Evolutionary conservation across 1,139 yeast genomes (phyloP).

Genomic region (Hemisphaericaspora xylofermentans): DNA sequence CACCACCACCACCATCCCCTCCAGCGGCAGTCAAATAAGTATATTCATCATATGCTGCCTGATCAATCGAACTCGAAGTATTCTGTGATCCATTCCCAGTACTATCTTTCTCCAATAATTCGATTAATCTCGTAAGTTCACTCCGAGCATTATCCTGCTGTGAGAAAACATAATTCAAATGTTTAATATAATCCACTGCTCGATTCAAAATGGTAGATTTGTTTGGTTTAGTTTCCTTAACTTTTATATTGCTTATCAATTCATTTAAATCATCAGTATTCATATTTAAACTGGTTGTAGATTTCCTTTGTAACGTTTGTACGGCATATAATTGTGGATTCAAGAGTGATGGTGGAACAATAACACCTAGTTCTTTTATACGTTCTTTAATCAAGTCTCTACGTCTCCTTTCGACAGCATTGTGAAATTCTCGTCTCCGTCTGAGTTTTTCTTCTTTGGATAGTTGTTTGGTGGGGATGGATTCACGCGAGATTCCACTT

Average conservation of each 20-base stretch:
- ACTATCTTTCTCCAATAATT: conserved; percentile 8
- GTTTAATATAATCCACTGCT: conserved; percentile 67
- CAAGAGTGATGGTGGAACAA: conserved; percentile 70
- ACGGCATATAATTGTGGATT: conserved; percentile 50
- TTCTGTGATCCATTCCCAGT: not conserved
- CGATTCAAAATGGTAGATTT: conserved; percentile 66
- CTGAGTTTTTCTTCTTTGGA: conserved; percentile 69
- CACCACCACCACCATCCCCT: not conserved
- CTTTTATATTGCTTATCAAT: conserved; percentile 38
- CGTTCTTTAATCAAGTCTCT: conserved; percentile 75
- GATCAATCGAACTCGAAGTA: not conserved
- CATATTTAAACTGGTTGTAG: conserved; percentile 15
- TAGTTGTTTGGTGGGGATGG: conserved; percentile 42
- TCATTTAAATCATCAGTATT: conserved; percentile 39
- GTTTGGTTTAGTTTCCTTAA: conserved; percentile 70
- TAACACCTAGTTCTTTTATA: conserved; percentile 66
- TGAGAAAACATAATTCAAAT: conserved; percentile 46
- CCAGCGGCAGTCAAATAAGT: not conserved
- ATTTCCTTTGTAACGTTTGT: conserved; percentile 44
- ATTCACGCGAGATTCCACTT: conserved; percentile 8
- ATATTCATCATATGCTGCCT: conserved; percentile 2
- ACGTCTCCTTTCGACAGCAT: conserved; percentile 78
- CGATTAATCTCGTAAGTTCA: conserved; percentile 9
- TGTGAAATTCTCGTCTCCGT: conserved; percentile 74
- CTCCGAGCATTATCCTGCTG: conserved; percentile 26